Conservation (phyloP, 306 rosid genomes). For the Prunus armeniaca region DNA sequence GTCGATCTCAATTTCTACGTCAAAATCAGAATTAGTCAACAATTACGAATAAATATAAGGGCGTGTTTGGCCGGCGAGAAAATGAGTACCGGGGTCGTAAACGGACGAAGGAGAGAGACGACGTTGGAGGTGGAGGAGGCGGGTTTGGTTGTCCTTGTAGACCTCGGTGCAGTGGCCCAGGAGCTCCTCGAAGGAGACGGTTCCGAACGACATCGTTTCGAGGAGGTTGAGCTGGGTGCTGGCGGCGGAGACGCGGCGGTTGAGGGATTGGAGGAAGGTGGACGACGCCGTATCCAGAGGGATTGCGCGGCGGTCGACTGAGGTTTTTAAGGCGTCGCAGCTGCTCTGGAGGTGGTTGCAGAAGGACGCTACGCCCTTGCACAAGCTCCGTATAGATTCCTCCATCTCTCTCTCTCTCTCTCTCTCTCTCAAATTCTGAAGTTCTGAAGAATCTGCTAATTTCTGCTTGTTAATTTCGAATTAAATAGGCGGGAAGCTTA, state of each 20-base stretch:
- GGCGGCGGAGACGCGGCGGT: constrained; percentile 60
- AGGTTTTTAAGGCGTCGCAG: constrained; percentile 70
- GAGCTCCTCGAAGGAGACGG: constrained; percentile 88
- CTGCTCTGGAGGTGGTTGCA: constrained; percentile 73
- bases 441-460: no score
- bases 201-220: constrained; percentile 68
- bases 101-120: constrained; percentile 46
- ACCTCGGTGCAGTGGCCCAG: constrained; percentile 85
- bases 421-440: neutral
- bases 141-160: constrained; percentile 59
- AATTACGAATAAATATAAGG: neutral
- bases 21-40: neutral
- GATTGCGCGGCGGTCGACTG: constrained; percentile 76
- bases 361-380: constrained; percentile 52
- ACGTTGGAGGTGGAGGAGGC: constrained; percentile 48
- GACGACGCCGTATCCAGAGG: constrained; percentile 93
- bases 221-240: constrained; percentile 64
- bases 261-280: constrained; percentile 72
- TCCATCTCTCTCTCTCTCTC: constrained; percentile 35
- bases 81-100: constrained; percentile 41
- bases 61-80: neutral
- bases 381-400: constrained; percentile 52
- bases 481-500: constrained; percentile 4
- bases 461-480: neutral
- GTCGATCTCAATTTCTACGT: constrained; percentile 42